Conservation (phyloP, 2,329 filamentous ascomycete species). For the Thelonectria discophora region DNA sequence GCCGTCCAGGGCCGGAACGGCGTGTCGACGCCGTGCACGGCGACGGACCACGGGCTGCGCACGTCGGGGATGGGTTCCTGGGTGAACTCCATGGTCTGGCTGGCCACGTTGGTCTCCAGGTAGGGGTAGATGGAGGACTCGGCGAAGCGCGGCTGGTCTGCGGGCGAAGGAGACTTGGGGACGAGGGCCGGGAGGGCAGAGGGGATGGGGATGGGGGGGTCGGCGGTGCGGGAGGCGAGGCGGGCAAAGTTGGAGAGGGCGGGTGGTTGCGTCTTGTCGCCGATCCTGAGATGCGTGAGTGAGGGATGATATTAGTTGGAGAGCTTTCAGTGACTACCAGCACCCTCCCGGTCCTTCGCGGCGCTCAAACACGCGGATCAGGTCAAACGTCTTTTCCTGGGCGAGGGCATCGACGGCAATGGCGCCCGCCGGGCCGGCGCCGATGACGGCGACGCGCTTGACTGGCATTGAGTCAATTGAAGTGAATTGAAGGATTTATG, state of each 20-base stretch:
- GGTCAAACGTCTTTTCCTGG: slow-evolving; percentile 65
- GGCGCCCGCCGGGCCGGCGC: slow-evolving; percentile 66
- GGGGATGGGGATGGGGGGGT: slow-evolving; percentile 58
- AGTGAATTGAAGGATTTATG: background rate
- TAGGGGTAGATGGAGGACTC: slow-evolving; percentile 69
- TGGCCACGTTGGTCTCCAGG: slow-evolving; percentile 70
- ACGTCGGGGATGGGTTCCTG: slow-evolving; percentile 61
- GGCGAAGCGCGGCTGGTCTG: slow-evolving; percentile 57
- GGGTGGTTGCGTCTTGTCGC: slow-evolving; percentile 48
- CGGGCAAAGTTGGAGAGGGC: slow-evolving; percentile 55
- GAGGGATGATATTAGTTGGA: background rate
- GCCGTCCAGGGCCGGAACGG: slow-evolving; percentile 70
- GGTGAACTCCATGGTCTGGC: slow-evolving; percentile 66
- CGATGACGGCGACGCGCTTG: slow-evolving; percentile 64
- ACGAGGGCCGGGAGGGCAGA: slow-evolving; percentile 55
- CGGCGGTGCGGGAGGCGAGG: slow-evolving; percentile 59
- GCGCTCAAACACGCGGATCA: slow-evolving; percentile 69
- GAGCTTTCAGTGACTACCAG: slow-evolving; percentile 66
- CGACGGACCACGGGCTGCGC: slow-evolving; percentile 42
- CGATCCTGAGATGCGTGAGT: slow-evolving; percentile 49
- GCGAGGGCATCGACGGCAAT: slow-evolving; percentile 68
- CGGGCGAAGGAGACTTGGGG: too few relatives aligned
- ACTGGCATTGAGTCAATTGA: slow-evolving; percentile 17
- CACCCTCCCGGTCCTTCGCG: slow-evolving; percentile 66
- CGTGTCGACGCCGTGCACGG: slow-evolving; percentile 61